phyloP scores from a whole-genome alignment of 129 eudicot species.

The Pulicaria dysenterica region DNA sequence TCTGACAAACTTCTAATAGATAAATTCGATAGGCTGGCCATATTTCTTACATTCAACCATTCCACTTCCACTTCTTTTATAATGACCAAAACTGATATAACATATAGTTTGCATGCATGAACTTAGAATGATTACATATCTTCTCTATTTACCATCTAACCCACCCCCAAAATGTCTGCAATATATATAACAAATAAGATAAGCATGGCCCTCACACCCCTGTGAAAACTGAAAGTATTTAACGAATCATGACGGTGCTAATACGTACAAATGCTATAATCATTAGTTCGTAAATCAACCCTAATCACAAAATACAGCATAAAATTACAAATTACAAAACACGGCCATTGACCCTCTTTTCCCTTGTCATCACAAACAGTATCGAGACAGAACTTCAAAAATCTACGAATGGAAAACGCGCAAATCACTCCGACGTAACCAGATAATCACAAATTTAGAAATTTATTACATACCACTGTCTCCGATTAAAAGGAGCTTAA shows the following conservation, averaged over 20 bases:
- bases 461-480: constrained; percentile 65
- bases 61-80: not conserved
- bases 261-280: constrained; percentile 11
- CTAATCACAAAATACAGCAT: constrained; percentile 14
- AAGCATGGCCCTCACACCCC: not conserved
- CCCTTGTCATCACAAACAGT: constrained; percentile 10
- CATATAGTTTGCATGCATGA: constrained; percentile 4
- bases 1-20: not conserved
- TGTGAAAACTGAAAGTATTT: not conserved
- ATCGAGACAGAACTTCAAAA: not conserved
- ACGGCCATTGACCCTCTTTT: constrained; percentile 4
- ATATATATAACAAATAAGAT: not conserved
- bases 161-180: constrained; percentile 2
- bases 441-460: not conserved
- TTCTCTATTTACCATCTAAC: not conserved
- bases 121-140: not conserved
- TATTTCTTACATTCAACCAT: not conserved
- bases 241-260: constrained; percentile 14
- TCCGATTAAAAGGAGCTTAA: constrained; percentile 84
- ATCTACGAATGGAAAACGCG: not conserved
- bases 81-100: not conserved
- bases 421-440: not conserved
- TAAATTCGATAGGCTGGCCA: not conserved
- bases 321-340: not conserved
- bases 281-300: not conserved